These are phyloP conservation scores for Chrysoporthe austroafricana DNA, from an alignment of 2,329 filamentous ascomycete species.

Conservation along the genomic window DNA sequence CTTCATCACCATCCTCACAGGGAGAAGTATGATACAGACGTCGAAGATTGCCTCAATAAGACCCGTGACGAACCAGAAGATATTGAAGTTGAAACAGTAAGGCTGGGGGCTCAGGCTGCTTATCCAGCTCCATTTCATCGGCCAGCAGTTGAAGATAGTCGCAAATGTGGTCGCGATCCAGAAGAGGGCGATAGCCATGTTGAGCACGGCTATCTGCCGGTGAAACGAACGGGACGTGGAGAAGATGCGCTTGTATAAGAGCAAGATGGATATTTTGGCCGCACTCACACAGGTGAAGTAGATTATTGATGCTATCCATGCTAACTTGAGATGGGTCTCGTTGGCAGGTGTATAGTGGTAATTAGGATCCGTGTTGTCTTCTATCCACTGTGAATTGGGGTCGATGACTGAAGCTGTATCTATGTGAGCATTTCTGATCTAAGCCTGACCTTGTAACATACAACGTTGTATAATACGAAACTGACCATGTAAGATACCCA, in stretches of 20 bases:
- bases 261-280: constrained; percentile 39
- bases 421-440: not conserved
- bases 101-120: constrained; percentile 28
- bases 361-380: constrained; percentile 17
- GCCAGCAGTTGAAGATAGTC: constrained; percentile 33
- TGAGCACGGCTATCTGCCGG: constrained; percentile 30
- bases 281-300: constrained; percentile 37
- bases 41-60: constrained; percentile 18
- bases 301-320: constrained; percentile 34
- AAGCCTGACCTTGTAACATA: not conserved
- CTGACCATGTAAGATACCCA: too few relatives aligned
- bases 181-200: constrained; percentile 30
- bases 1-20: constrained; percentile 5
- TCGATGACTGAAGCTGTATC: constrained; percentile 8
- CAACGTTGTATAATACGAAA: not conserved
- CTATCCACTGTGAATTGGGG: constrained; percentile 19
- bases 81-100: constrained; percentile 36
- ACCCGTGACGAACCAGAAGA: constrained; percentile 30
- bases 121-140: constrained; percentile 31
- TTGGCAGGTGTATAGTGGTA: constrained; percentile 25
- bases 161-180: constrained; percentile 31
- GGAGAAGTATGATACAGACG: constrained; percentile 16
- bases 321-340: constrained; percentile 22
- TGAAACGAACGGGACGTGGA: constrained; percentile 33
- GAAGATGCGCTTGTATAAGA: constrained; percentile 40